Evolutionary conservation across 345 rosid genomes (phyloP), one percentile per base, ranked within the genome.

Genomic region (Clarkia xantiana): DNA sequence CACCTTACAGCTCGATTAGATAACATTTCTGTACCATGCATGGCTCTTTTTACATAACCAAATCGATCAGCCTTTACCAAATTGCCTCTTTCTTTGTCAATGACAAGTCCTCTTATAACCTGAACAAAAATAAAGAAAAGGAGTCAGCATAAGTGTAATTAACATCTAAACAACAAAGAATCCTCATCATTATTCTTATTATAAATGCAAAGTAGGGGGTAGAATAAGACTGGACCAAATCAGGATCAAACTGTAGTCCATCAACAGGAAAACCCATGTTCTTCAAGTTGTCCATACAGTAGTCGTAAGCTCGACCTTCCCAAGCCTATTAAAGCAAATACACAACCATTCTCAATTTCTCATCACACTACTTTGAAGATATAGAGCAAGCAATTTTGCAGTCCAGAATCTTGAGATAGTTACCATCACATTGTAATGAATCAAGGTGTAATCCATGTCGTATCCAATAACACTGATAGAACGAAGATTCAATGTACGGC

Each of bases 291-390:
- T 74, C 86, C 97, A 86, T 68, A 69, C 97, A 90, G 68, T 90
- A 86, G 64, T 86, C 97, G 52, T 90, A 90, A 52, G 97, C 97
- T 42, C 79, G 76, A 44, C 97, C 97, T 81, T 90, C 97, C 97
- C 97, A 90, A 58, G 97, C 94, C 95, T 90, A 71, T 45, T 16
- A 14, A 46, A 49, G 43, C 16, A 34, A 9, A 20, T 49, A 12
- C 17, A 20, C 36, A 29, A 2, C 4, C 36, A 29, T 29, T 29
- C 36, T n/a, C n/a, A n/a, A n/a, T n/a, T n/a, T n/a, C n/a, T 29
- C 36, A 29, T 29, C 8, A 29, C 9, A 10, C 36, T 29, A 29
- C 54, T 18, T 14, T n/a, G 36, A 14, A 25, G 19, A 13, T 9
- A 1, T 25, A 19, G 18, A 9, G 38, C 14, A 48, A 48, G 14